These are phyloP conservation scores for Pulveroboletus sp. DNA, from an alignment of 768 basidiomycete species.

Conservation along the genomic window DNA sequence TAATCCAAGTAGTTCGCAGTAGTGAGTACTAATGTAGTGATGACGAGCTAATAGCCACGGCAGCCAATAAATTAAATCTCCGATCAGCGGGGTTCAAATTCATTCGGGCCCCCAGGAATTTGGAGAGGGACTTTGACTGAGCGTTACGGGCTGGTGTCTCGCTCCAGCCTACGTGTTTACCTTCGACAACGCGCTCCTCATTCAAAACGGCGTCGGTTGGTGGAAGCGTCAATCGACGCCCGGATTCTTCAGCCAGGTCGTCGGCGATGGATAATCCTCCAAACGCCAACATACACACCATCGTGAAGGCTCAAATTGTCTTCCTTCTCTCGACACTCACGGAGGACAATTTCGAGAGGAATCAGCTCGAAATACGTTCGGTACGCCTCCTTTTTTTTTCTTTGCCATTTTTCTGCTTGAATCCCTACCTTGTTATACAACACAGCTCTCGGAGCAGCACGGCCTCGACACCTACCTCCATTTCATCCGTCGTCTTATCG, in stretches of 20 bases:
- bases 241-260: constrained; percentile 71
- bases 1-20: no score
- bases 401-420: constrained; percentile 3
- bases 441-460: constrained; percentile 92
- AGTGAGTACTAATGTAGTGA: neutral
- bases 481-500: constrained; percentile 93
- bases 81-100: constrained; percentile 20
- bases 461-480: constrained; percentile 96
- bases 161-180: constrained; percentile 33
- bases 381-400: constrained; percentile 46
- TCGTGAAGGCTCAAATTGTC: constrained; percentile 96
- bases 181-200: constrained; percentile 23
- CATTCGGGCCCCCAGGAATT: constrained; percentile 7
- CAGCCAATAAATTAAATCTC: constrained; percentile 8
- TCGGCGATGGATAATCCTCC: constrained; percentile 85
- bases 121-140: constrained; percentile 18
- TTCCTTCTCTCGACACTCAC: constrained; percentile 94
- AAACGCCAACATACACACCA: constrained; percentile 82
- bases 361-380: constrained; percentile 90
- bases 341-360: constrained; percentile 94
- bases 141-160: constrained; percentile 28
- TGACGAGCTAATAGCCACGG: neutral
- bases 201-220: constrained; percentile 66
- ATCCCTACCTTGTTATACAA: constrained; percentile 15
- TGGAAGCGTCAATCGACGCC: constrained; percentile 64